Evolutionary conservation across 352 stramenopile species (phyloP).

Genomic region (Pythium graminicola): DNA sequence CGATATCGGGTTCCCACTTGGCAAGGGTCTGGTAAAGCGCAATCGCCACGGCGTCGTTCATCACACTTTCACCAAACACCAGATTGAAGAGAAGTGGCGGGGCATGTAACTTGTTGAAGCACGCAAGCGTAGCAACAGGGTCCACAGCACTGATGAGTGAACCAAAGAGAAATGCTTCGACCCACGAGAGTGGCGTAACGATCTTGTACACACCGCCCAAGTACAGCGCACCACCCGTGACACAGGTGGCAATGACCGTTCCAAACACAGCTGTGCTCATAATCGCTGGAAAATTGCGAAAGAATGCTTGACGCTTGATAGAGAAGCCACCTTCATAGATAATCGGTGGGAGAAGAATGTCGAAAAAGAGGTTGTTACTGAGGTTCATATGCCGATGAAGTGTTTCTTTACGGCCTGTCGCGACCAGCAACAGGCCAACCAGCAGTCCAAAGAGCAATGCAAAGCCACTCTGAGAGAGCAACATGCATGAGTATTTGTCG

Average conservation of each 20-base stretch:
- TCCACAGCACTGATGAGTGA: constrained; percentile 92
- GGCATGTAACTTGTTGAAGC: constrained; percentile 90
- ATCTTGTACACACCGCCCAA: constrained; percentile 60
- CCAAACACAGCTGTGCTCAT: constrained; percentile 73
- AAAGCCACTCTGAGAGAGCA: constrained; percentile 84
- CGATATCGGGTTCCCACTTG: constrained; percentile 48
- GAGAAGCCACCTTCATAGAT: constrained; percentile 83
- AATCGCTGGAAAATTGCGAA: constrained; percentile 86
- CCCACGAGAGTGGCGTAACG: constrained; percentile 76
- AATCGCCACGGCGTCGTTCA: constrained; percentile 93
- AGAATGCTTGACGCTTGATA: constrained; percentile 88
- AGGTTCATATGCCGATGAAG: constrained; percentile 78
- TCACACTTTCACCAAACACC: constrained; percentile 93
- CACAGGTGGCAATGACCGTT: constrained; percentile 74
- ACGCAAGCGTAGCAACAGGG: constrained; percentile 88
- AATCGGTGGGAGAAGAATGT: constrained; percentile 71
- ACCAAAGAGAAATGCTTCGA: constrained; percentile 90
- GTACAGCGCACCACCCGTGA: constrained; percentile 69
- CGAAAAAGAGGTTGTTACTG: constrained; percentile 83
- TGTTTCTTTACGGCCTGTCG: constrained; percentile 51
- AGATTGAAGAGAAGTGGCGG: constrained; percentile 91
- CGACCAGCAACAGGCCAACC: constrained; percentile 64
- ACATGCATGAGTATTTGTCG: constrained; percentile 75
- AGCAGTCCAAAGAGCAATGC: constrained; percentile 73
- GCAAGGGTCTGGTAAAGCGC: constrained; percentile 80